Conservation (phyloP, 2,329 filamentous ascomycete species). For the Cryphonectria parasitica region DNA sequence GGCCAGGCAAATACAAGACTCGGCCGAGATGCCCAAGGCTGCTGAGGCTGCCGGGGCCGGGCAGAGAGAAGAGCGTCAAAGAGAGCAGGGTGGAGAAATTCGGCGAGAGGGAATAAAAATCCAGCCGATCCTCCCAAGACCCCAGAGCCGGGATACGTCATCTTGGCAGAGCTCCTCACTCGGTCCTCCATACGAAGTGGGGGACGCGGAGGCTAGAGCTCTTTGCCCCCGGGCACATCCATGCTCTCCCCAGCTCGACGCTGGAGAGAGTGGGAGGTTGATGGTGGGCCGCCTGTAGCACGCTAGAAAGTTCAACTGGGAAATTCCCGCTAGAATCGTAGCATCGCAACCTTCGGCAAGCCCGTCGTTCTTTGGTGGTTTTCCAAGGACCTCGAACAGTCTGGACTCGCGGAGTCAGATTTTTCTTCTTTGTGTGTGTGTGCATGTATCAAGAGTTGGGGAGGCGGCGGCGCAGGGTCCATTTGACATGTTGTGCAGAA, state of each 20-base stretch:
- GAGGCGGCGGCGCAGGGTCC: background rate
- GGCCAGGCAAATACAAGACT: background rate
- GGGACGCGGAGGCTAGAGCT: slow-evolving; percentile 23
- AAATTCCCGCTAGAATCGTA: background rate
- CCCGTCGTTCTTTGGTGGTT: background rate
- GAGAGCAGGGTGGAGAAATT: background rate
- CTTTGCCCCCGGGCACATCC: slow-evolving; percentile 20
- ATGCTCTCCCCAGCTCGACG: slow-evolving; percentile 17
- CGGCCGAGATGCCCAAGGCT: background rate
- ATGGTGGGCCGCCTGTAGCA: background rate
- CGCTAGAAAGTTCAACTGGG: background rate
- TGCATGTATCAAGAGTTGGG: background rate
- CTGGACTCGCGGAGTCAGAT: slow-evolving; percentile 1
- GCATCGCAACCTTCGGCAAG: background rate
- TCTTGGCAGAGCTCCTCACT: background rate
- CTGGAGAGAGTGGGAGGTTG: background rate
- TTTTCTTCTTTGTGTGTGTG: background rate
- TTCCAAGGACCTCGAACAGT: background rate
- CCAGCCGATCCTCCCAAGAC: slow-evolving; percentile 7
- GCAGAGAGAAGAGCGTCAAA: background rate
- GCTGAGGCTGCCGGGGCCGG: background rate
- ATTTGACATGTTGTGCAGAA: slow-evolving; percentile 10
- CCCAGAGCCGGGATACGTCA: slow-evolving; percentile 22
- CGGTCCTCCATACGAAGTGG: slow-evolving; percentile 1
- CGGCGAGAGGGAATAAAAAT: background rate